phyloP scores from a whole-genome alignment of 768 basidiomycete genomes.

The Rhizopogon vesiculosus region DNA sequence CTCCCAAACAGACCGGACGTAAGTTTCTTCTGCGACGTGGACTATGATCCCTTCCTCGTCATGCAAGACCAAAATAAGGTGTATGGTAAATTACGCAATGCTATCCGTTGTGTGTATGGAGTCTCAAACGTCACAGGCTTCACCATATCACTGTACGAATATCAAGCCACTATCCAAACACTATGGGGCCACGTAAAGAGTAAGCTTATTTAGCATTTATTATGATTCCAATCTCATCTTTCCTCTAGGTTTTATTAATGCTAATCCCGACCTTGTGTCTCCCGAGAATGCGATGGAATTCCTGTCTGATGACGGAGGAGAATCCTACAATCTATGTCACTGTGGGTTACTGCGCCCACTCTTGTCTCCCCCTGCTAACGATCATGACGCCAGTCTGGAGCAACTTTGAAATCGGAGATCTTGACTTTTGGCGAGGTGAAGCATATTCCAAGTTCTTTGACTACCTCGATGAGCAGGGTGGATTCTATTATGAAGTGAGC shows the following conservation, averaged over 20 bases:
- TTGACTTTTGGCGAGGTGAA: conserved; percentile 85
- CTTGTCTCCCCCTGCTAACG: neutral
- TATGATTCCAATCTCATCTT: neutral
- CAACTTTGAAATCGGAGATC: conserved; percentile 82
- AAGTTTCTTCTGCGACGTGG: conserved; percentile 76
- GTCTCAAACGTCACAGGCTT: conserved; percentile 45
- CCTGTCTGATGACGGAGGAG: conserved; percentile 64
- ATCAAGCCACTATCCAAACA: conserved; percentile 73
- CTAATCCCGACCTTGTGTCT: conserved; percentile 57
- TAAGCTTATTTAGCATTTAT: conserved; percentile 17
- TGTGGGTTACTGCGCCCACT: conserved; percentile 39
- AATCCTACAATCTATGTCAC: conserved; percentile 74
- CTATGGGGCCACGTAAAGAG: conserved; percentile 76
- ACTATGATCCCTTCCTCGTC: conserved; percentile 74
- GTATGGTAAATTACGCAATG: conserved; percentile 50
- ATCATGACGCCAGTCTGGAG: conserved; percentile 48
- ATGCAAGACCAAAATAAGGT: conserved; percentile 80
- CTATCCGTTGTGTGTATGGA: conserved; percentile 16
- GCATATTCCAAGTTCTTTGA: conserved; percentile 85
- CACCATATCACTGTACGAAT: conserved; percentile 76
- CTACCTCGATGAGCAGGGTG: conserved; percentile 74
- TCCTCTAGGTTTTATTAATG: conserved; percentile 58
- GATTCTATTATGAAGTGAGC: conserved; percentile 86
- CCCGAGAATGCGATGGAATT: conserved; percentile 68
- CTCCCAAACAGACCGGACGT: conserved; percentile 55